Base-by-base conservation (phyloP, 2,329 filamentous ascomycete genomes). In the Leptographium procerum region DNA sequence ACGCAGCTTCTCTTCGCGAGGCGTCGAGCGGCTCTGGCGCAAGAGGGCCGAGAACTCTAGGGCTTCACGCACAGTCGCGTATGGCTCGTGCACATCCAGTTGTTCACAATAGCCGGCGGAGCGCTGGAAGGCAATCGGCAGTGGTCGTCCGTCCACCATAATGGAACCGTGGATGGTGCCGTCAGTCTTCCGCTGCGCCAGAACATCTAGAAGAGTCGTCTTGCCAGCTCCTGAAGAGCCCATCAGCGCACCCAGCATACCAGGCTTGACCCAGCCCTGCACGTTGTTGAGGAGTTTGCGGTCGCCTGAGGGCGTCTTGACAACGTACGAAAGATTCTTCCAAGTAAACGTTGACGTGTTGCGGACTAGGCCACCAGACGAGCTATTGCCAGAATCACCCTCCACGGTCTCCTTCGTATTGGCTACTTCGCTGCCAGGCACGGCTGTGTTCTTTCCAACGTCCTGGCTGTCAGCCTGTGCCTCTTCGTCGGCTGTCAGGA, bases 101-200 rank as follows among this genome's bases (percentile, higher is more conserved):
- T 92, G 88, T 67, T 91, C 86, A 59, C 87, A 87, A 65, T 91
- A 91, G 34, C 88, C 88, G 0, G 87, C 88, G 63, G 87, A 89
- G 16, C 88, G 81, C 66, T 91, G 87, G 75, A 91, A 91, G 0
- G 85, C 88, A 2, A 82, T 77, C 33, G 89, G 86, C 6, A 87
- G 78, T n/a, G 81, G 82, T 6, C 80, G 80, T 1, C 88, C 88
- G 62, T 92, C 87, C 14, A 91, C 87, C 60, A 90, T 69, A 75
- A 91, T 86, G 57, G 87, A 83, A 51, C 88, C 88, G 26, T 74
- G 75, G 31, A 92, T 86, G 3, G 87, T 84, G 64, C 88, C 88
- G 72, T 89, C 88, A 0, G 86, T 90, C 59, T 88, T 87, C 64
- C 88, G 83, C 61, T 87, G 88, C 6, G 89, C 90, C 34, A 95